Percentiles rank a stretch among this genome's conserved stretches.
These are phyloP conservation scores for Aspergillus nomiae DNA, from an alignment of 2,329 filamentous ascomycete genomes.

Conservation along the genomic window DNA sequence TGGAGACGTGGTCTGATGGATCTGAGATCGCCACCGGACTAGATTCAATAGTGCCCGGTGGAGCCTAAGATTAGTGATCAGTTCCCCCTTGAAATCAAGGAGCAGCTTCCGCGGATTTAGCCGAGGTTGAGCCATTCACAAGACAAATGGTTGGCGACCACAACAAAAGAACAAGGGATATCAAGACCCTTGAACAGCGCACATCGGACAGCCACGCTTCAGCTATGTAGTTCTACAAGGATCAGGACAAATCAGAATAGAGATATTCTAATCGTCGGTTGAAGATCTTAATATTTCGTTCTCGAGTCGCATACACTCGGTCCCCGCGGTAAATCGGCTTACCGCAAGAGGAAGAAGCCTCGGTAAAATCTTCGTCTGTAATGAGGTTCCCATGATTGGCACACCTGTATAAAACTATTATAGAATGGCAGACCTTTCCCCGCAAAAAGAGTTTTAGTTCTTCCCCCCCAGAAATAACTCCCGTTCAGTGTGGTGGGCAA, in stretches of 20 bases:
- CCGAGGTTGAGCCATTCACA: not conserved
- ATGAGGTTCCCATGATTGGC: constrained; percentile 19
- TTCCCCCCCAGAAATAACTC: not conserved
- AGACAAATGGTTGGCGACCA: not conserved
- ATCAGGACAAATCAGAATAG: not conserved
- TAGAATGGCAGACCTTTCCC: not conserved
- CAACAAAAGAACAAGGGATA: no score
- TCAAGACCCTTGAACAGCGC: not conserved
- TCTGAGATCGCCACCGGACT: not conserved
- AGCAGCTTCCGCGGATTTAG: not conserved
- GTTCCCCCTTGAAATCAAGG: not conserved
- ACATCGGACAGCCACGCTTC: not conserved
- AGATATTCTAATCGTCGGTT: not conserved
- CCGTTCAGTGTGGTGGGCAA: not conserved
- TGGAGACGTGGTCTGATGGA: not conserved
- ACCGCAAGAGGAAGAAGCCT: constrained; percentile 18
- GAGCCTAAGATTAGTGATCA: constrained; percentile 1
- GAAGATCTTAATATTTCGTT: not conserved
- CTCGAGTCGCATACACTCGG: not conserved
- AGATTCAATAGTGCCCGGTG: not conserved
- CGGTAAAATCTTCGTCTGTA: constrained; percentile 15
- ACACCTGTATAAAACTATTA: not conserved
- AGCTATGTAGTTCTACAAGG: not conserved
- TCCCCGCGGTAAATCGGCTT: not conserved
- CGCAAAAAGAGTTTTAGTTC: not conserved